Conservation (phyloP, 306 rosid species). For the Albizia julibrissin region DNA sequence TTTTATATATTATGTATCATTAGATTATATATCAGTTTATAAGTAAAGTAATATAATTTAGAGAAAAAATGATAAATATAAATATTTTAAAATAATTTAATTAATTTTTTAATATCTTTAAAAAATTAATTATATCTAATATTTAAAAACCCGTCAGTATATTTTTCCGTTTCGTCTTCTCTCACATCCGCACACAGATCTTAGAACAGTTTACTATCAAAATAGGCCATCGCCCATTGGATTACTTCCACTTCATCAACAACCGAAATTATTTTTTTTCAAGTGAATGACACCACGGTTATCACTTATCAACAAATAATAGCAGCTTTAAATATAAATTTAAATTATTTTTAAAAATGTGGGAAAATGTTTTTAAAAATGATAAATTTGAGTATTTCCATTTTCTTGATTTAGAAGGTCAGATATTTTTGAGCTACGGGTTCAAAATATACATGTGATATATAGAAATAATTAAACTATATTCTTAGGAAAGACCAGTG, state of each 20-base stretch:
- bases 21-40: no score
- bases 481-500: no score
- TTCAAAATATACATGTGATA: background rate
- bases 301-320: background rate
- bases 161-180: background rate
- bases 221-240: background rate
- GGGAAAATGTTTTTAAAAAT: no score
- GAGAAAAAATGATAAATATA: no score
- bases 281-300: background rate
- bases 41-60: no score
- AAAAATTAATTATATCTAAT: no score
- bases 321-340: background rate
- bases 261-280: background rate
- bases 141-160: accelerated
- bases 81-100: no score
- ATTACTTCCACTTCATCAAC: background rate
- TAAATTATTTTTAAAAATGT: background rate
- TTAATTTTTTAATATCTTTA: no score
- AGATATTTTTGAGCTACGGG: background rate
- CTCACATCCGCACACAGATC: background rate
- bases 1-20: no score
- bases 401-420: no score
- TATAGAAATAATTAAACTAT: background rate
- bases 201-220: background rate
- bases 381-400: background rate